A percentile compares a stretch with the other conserved stretches of the same genome.
Evolutionary conservation across 2,329 filamentous ascomycete species (phyloP).

Genomic region (Clonostachys sp.): DNA sequence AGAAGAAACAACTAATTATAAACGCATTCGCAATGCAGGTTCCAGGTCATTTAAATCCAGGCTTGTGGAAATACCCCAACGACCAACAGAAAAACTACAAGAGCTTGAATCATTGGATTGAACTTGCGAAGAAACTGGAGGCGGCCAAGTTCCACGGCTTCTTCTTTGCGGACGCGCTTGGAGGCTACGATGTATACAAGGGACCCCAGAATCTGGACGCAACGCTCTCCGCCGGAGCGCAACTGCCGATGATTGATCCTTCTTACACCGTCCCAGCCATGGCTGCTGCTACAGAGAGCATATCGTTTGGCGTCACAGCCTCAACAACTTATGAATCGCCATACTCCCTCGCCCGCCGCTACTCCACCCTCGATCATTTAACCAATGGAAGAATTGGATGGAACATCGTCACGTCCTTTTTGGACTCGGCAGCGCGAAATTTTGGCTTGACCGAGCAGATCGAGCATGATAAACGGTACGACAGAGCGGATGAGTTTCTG

Average conservation of each 20-base stretch:
- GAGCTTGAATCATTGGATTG: conserved; percentile 33
- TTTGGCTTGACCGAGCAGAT: conserved; percentile 52
- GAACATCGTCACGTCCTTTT: conserved; percentile 62
- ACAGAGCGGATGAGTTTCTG: conserved; percentile 55
- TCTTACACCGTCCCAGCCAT: conserved; percentile 32
- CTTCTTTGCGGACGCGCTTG: conserved; percentile 44
- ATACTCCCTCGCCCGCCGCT: conserved; percentile 22
- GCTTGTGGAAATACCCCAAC: conserved; percentile 11
- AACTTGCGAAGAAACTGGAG: conserved; percentile 38
- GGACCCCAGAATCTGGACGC: conserved; percentile 7
- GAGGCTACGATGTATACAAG: conserved; percentile 28
- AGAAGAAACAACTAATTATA: conserved; percentile 32
- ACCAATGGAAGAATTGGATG: conserved; percentile 38
- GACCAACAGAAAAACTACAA: conserved; percentile 11
- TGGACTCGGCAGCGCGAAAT: conserved; percentile 63
- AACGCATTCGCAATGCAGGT: conserved; percentile 37
- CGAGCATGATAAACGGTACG: conserved; percentile 45
- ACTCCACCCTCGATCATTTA: conserved; percentile 24
- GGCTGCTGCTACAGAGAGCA: conserved; percentile 36
- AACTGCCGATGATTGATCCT: conserved; percentile 36
- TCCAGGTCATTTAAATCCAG: not conserved
- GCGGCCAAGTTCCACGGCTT: conserved; percentile 41
- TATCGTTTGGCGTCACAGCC: conserved; percentile 28
- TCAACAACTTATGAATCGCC: conserved; percentile 28
- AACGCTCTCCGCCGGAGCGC: conserved; percentile 26